phyloP scores from a whole-genome alignment of 352 stramenopile genomes.

The Phytophthora lateralis region DNA sequence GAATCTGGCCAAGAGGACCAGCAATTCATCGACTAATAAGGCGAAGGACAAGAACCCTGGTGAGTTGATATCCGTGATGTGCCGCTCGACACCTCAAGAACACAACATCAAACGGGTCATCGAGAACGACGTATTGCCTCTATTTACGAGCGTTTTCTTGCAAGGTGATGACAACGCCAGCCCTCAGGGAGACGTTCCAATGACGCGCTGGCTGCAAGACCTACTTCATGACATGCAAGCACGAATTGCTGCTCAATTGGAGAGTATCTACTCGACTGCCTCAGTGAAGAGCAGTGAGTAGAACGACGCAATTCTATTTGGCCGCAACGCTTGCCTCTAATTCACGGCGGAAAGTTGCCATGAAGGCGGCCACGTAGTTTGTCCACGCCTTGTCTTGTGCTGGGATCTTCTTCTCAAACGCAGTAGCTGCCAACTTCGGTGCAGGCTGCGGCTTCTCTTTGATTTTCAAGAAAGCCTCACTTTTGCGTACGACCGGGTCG shows the following conservation, averaged over 20 bases:
- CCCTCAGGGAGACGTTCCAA: constrained; percentile 31
- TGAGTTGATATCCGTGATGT: constrained; percentile 22
- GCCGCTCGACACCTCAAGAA: constrained; percentile 32
- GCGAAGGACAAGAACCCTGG: background rate
- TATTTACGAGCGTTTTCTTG: constrained; percentile 57
- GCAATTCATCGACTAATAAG: background rate
- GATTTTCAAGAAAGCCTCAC: constrained; percentile 20
- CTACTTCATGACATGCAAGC: constrained; percentile 76
- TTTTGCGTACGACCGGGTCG: constrained; percentile 20
- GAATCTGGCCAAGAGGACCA: constrained; percentile 9
- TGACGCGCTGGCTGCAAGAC: constrained; percentile 58
- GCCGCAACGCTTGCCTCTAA: constrained; percentile 16
- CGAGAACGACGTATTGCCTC: constrained; percentile 67
- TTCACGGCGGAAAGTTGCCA: constrained; percentile 26
- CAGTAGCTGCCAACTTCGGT: constrained; percentile 1
- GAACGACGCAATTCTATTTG: constrained; percentile 15
- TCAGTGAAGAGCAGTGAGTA: constrained; percentile 6
- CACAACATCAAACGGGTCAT: constrained; percentile 63
- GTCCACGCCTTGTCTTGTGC: constrained; percentile 25
- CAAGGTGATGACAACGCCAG: constrained; percentile 43
- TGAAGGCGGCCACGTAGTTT: constrained; percentile 24
- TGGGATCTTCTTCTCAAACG: background rate
- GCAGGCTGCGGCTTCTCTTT: constrained; percentile 11
- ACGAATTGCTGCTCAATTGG: constrained; percentile 67
- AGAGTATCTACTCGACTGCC: constrained; percentile 35